Conservation (phyloP, 331 rosid genomes). For the Telfairia occidentalis region DNA sequence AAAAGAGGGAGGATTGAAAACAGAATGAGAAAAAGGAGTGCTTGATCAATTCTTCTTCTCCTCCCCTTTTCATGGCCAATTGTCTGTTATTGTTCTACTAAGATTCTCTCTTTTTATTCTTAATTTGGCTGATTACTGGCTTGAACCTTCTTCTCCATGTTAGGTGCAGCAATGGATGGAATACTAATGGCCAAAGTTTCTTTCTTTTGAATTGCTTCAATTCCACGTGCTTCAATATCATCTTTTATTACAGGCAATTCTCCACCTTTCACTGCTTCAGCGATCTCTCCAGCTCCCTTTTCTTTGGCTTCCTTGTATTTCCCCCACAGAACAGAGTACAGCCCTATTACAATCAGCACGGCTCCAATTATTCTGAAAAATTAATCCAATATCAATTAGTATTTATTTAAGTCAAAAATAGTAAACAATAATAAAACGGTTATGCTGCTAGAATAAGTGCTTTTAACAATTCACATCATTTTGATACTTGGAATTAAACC, state of each 20-base stretch:
- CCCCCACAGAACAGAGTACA: slow-evolving; percentile 81
- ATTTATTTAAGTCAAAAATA: background rate
- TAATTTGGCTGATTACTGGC: background rate
- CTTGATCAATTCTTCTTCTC: slow-evolving; percentile 11
- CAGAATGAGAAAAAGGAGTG: slow-evolving; percentile 11
- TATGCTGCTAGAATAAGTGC: too few relatives aligned
- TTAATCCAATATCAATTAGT: background rate
- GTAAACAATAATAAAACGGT: background rate
- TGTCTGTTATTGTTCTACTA: slow-evolving; percentile 18
- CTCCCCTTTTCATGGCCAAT: slow-evolving; percentile 14
- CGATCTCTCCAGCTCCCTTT: slow-evolving; percentile 21
- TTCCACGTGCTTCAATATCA: too few relatives aligned
- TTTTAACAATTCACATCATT: too few relatives aligned
- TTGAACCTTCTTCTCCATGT: slow-evolving; percentile 13
- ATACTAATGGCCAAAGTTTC: slow-evolving; percentile 15
- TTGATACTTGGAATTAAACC: too few relatives aligned
- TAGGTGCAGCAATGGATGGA: background rate
- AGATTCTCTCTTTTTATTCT: background rate
- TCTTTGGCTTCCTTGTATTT: slow-evolving; percentile 58
- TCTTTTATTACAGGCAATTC: slow-evolving; percentile 17
- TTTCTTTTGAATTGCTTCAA: slow-evolving; percentile 27
- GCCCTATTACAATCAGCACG: slow-evolving; percentile 54
- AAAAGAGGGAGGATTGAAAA: background rate
- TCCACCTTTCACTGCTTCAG: slow-evolving; percentile 20
- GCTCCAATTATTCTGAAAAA: slow-evolving; percentile 59